phyloP scores from a whole-genome alignment of 2,329 filamentous ascomycete genomes.

The Paracoccidioides lutzii region DNA sequence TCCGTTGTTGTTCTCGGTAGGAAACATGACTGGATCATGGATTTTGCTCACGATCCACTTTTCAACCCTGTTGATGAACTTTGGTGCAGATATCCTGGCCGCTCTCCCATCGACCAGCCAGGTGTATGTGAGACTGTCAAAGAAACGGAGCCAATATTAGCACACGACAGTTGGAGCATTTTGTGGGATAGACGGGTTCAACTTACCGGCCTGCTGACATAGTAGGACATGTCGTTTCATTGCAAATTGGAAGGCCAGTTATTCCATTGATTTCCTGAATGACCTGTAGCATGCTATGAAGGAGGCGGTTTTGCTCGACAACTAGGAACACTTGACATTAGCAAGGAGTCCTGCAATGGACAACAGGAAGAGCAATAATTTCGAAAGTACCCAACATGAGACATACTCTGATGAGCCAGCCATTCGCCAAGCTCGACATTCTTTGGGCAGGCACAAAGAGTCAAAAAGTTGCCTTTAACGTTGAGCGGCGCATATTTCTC shows the following conservation, averaged over 20 bases:
- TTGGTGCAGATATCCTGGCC: constrained; percentile 79
- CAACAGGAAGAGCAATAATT: background rate
- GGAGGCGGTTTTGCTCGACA: constrained; percentile 79
- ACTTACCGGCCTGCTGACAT: constrained; percentile 92
- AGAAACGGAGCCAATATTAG: background rate
- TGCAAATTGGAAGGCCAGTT: constrained; percentile 65
- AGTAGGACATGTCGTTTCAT: constrained; percentile 66
- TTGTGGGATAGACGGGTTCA: background rate
- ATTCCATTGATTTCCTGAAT: constrained; percentile 76
- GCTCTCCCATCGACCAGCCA: constrained; percentile 86
- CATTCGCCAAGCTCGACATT: constrained; percentile 91
- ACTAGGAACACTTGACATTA: constrained; percentile 39
- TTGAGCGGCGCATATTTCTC: constrained; percentile 61
- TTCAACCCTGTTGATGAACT: constrained; percentile 92
- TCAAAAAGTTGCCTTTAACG: constrained; percentile 96
- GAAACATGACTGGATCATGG: constrained; percentile 78
- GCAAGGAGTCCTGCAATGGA: background rate
- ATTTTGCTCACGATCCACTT: constrained; percentile 97
- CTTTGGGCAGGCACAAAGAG: constrained; percentile 79
- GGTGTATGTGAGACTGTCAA: constrained; percentile 72
- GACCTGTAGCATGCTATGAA: constrained; percentile 80
- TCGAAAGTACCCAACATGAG: background rate
- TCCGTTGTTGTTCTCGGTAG: constrained; percentile 59
- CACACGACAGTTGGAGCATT: background rate
- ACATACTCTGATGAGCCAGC: constrained; percentile 82